A percentile compares a stretch with the other conserved stretches of the same genome.
Conservation (phyloP, 345 rosid genomes). For the Eucalyptus polyanthemos region DNA sequence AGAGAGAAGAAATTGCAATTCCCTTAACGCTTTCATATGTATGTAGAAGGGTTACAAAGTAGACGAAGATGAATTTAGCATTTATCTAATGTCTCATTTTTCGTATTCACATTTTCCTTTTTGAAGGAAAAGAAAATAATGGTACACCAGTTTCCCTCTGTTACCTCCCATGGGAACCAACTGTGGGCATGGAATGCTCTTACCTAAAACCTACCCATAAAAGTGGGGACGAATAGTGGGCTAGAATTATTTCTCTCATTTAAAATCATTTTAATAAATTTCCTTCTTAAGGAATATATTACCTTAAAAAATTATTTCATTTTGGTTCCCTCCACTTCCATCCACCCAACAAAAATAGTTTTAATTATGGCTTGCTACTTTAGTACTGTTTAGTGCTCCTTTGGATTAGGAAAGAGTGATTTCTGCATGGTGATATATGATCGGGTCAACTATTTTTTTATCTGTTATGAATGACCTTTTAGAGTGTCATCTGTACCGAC, state of each 20-base stretch:
- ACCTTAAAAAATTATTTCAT: neutral
- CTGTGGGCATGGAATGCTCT: neutral
- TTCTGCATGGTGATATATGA: neutral
- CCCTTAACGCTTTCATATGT: neutral
- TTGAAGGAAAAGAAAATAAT: neutral
- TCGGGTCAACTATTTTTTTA: neutral
- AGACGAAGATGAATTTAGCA: neutral
- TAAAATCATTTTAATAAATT: neutral
- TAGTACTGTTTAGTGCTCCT: neutral
- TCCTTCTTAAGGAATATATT: neutral
- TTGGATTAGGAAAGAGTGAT: neutral
- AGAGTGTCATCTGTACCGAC: neutral
- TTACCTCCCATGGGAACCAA: neutral
- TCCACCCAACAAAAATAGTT: neutral
- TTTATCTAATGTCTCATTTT: neutral
- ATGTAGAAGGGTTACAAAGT: neutral
- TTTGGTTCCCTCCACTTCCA: neutral
- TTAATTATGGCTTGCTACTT: neutral
- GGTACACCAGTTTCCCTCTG: neutral
- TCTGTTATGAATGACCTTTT: neutral
- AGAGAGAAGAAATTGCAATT: neutral
- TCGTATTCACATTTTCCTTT: neutral
- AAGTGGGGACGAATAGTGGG: neutral
- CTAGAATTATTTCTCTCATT: neutral
- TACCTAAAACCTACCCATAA: neutral